A percentile compares a stretch with the other conserved stretches of the same genome.
These are phyloP conservation scores for Rubroboletus pulcherrimus DNA, from an alignment of 768 basidiomycete genomes.

Conservation along the genomic window DNA sequence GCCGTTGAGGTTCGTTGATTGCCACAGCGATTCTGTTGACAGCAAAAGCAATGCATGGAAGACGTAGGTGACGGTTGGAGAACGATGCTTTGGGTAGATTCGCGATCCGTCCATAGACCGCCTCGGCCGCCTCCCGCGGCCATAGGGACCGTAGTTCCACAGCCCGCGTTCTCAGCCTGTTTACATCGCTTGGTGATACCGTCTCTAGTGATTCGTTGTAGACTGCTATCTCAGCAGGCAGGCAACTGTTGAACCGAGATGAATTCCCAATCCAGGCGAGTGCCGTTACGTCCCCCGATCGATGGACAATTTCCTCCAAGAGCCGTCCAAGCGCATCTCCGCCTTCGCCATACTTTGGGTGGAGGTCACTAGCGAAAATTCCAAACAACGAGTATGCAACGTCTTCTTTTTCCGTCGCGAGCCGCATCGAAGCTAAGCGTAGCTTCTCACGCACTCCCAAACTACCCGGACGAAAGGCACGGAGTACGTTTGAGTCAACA, in stretches of 20 bases:
- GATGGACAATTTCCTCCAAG: conserved; percentile 4
- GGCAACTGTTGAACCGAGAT: conserved; percentile 1
- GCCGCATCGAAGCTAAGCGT: background rate
- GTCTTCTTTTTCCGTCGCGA: background rate
- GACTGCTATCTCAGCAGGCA: conserved; percentile 1
- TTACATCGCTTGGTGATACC: background rate
- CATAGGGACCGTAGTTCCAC: background rate
- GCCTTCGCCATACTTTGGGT: conserved; percentile 1
- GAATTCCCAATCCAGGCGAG: conserved; percentile 2
- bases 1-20: background rate
- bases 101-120: background rate
- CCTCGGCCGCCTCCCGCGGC: background rate
- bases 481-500: background rate
- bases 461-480: background rate
- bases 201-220: background rate
- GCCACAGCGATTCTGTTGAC: background rate
- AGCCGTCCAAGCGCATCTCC: background rate
- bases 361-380: conserved; percentile 2
- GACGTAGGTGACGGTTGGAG: background rate
- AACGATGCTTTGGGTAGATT: conserved; percentile 1
- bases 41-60: conserved; percentile 1
- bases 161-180: background rate
- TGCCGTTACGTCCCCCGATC: conserved; percentile 2
- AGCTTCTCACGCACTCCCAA: background rate
- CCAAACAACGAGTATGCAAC: conserved; percentile 1